Percentiles rank a stretch among this genome's conserved stretches.
Conservation (phyloP, 2,329 filamentous ascomycete species). For the Microascus cirrosus region DNA sequence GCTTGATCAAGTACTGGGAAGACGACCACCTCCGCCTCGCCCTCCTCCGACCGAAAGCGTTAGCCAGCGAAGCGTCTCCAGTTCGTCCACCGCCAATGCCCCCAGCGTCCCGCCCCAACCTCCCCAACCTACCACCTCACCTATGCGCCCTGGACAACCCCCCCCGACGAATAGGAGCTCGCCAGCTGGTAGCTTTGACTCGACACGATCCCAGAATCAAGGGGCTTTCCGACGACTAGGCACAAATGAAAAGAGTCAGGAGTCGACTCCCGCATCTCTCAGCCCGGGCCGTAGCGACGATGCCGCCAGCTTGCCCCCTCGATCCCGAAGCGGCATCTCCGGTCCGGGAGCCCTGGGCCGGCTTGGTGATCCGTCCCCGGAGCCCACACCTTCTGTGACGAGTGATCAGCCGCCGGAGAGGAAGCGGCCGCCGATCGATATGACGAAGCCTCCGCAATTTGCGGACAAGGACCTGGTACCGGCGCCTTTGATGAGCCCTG, state of each 20-base stretch:
- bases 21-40: constrained; percentile 21
- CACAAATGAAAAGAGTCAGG: constrained; percentile 44
- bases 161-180: constrained; percentile 22
- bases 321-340: constrained; percentile 38
- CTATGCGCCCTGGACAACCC: constrained; percentile 10
- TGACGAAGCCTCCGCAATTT: constrained; percentile 34
- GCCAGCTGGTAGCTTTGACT: constrained; percentile 41
- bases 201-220: constrained; percentile 27
- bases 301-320: constrained; percentile 34
- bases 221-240: constrained; percentile 32
- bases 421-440: constrained; percentile 56
- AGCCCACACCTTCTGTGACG: constrained; percentile 9
- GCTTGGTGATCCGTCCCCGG: constrained; percentile 7
- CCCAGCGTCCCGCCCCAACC: constrained; percentile 11
- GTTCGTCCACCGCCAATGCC: not conserved
- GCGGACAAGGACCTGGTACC: constrained; percentile 44
- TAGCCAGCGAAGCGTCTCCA: not conserved
- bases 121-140: constrained; percentile 10
- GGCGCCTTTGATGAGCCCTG: constrained; percentile 43
- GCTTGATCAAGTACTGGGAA: constrained; percentile 59
- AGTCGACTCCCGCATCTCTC: constrained; percentile 40
- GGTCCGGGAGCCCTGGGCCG: constrained; percentile 16
- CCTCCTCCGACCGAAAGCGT: constrained; percentile 9
- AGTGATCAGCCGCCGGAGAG: constrained; percentile 43
- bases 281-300: constrained; percentile 38